Base-by-base conservation (phyloP, 129 eudicot species). In the Pseudognaphalium luteoalbum region DNA sequence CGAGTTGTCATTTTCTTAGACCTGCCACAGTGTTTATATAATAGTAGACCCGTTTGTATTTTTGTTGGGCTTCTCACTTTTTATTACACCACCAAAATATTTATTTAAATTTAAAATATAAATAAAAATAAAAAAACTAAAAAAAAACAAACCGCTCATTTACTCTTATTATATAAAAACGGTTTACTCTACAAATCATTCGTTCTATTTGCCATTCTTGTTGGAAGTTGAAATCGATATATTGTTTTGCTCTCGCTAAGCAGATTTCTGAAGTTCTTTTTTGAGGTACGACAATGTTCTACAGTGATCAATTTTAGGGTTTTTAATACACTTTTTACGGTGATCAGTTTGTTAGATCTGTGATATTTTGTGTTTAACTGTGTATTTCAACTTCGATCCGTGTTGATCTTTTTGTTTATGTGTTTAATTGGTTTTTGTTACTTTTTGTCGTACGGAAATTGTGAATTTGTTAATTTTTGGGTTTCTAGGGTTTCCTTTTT, bases 291-390 rank as follows among this genome's bases (percentile, higher is more conserved):
- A 14, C 54, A 47, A 47, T 47, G 54, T 47, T 14, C 0, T 47
- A 47, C 54, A 12, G 54, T 62, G 67, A 62, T 62, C 37, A 62
- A 10, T 28, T 28, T 28, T 25, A 62, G 67, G 37, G 67, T 62
- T n/a, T n/a, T n/a, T 25, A 61, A 25, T 61, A 25, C 2, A 25
- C 33, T 61, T 61, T 4, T 62, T 21, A 57, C 28, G 17, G 39
- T 62, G 67, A 28, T 62, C 37, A 29, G 28, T 62, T 62, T 47
- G 9, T 62, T 62, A 9, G 35, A 62, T 62, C n/a, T 62, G 67
- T 62, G 29, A 11, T 62, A 28, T 28, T 62, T 62, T 29, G 67
- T 62, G 67, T 4, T 25, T 22, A 12, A 22, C 17, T 4, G 34
- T 10, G n/a, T 28, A 28, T 11, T 62, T 29, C 16, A 8, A 14